These are phyloP conservation scores for Ogataea pini DNA, from an alignment of 805 yeast species.

Conservation along the genomic window DNA sequence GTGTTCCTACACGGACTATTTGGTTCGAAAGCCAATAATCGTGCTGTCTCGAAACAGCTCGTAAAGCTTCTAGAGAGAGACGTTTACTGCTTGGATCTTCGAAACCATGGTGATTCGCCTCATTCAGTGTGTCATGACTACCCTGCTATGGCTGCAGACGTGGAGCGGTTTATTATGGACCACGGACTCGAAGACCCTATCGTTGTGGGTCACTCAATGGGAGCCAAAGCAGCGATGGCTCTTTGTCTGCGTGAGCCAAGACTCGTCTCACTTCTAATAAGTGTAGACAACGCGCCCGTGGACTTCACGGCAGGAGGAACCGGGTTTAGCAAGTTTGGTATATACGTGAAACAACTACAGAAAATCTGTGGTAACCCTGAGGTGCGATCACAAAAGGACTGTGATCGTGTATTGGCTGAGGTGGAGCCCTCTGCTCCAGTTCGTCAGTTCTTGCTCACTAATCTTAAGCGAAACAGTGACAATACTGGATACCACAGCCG, in stretches of 20 bases:
- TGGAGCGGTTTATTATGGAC: slow-evolving; percentile 64
- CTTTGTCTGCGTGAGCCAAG: slow-evolving; percentile 68
- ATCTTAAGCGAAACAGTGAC: slow-evolving; percentile 47
- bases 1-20: slow-evolving; percentile 86
- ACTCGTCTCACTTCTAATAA: slow-evolving; percentile 58
- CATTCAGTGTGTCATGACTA: slow-evolving; percentile 72
- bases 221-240: slow-evolving; percentile 94
- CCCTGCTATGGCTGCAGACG: slow-evolving; percentile 80
- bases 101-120: slow-evolving; percentile 95
- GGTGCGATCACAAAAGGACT: slow-evolving; percentile 59
- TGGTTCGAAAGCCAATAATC: slow-evolving; percentile 79
- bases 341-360: slow-evolving; percentile 63
- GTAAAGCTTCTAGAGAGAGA: slow-evolving; percentile 51
- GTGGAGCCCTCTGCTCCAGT: slow-evolving; percentile 63
- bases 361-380: slow-evolving; percentile 50
- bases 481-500: slow-evolving; percentile 45
- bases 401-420: slow-evolving; percentile 59
- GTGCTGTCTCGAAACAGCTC: slow-evolving; percentile 70
- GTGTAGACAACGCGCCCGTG: slow-evolving; percentile 92
- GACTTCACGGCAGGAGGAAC: slow-evolving; percentile 49
- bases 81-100: slow-evolving; percentile 70
- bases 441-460: slow-evolving; percentile 77
- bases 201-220: slow-evolving; percentile 85
- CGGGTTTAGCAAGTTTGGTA: slow-evolving; percentile 52
- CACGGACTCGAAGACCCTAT: slow-evolving; percentile 51